Conservation (phyloP, 1,284 basidiomycete genomes). For the Sphaerobolus stellatus region DNA sequence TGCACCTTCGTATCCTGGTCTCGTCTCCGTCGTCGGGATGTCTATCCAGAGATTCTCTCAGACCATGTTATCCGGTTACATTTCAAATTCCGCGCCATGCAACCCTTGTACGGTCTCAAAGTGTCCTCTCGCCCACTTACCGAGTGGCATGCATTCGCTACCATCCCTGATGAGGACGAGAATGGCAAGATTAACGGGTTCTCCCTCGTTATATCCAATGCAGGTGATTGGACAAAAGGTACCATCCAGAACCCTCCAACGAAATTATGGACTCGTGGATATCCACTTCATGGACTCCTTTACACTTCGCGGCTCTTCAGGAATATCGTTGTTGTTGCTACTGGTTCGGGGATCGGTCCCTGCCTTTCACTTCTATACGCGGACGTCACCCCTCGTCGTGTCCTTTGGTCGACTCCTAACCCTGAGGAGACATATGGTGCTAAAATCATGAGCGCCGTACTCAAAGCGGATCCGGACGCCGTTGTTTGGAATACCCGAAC, state of each 20-base stretch:
- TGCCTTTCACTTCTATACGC: slow-evolving; percentile 35
- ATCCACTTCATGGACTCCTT: slow-evolving; percentile 36
- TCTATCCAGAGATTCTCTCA: slow-evolving; percentile 31
- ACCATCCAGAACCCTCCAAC: slow-evolving; percentile 33
- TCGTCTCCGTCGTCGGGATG: slow-evolving; percentile 27
- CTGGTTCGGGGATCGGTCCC: slow-evolving; percentile 39
- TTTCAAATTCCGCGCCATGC: slow-evolving; percentile 38
- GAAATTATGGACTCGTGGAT: slow-evolving; percentile 38
- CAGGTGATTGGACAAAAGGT: slow-evolving; percentile 39
- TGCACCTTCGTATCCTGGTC: slow-evolving; percentile 35
- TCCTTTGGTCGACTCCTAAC: slow-evolving; percentile 39
- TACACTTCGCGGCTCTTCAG: slow-evolving; percentile 36
- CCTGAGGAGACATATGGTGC: slow-evolving; percentile 36
- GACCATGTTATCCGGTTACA: slow-evolving; percentile 36
- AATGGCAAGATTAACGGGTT: too few species aligned
- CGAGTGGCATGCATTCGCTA: slow-evolving; percentile 38
- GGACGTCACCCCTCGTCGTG: slow-evolving; percentile 32
- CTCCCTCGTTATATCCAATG: slow-evolving; percentile 36
- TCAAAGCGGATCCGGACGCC: slow-evolving; percentile 35
- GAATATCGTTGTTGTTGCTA: slow-evolving; percentile 39
- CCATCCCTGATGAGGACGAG: slow-evolving; percentile 12
- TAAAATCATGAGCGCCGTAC: slow-evolving; percentile 32
- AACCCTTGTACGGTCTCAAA: slow-evolving; percentile 33
- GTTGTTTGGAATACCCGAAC: slow-evolving; percentile 35
- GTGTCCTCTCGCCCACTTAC: slow-evolving; percentile 31